Percentiles rank a stretch among this genome's conserved stretches.
Conservation (phyloP, 108 stramenopile genomes). For the Stephanodiscus minutulus region DNA sequence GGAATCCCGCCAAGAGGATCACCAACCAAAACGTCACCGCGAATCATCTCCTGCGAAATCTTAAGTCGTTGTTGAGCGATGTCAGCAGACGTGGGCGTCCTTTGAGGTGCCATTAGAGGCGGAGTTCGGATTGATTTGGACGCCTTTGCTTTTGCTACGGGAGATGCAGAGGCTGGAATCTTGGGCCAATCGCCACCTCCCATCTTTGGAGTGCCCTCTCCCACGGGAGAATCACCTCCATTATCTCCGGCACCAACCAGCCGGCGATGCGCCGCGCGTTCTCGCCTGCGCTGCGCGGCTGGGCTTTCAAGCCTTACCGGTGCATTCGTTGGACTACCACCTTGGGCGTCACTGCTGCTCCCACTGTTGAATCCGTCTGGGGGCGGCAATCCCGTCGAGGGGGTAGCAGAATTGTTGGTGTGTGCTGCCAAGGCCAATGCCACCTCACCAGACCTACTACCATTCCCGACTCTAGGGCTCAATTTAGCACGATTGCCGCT, state of each 20-base stretch:
- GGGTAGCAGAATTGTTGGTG: not conserved
- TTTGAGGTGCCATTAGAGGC: not conserved
- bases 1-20: not conserved
- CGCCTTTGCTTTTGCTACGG: not conserved
- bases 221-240: not conserved
- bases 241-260: not conserved
- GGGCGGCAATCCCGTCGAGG: not conserved
- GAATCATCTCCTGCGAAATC: not conserved
- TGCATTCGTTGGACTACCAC: not conserved
- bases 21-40: not conserved
- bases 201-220: not conserved
- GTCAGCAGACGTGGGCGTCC: not conserved
- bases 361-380: not conserved
- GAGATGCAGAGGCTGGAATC: not conserved
- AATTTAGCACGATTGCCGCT: not conserved
- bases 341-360: not conserved
- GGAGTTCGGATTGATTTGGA: not conserved
- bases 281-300: conserved; percentile 23
- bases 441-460: not conserved
- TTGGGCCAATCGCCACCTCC: not conserved
- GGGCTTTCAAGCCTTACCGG: conserved; percentile 15
- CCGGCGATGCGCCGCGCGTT: conserved; percentile 18
- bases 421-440: not conserved
- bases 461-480: not conserved
- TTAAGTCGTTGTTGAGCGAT: not conserved